Evolutionary conservation across 768 basidiomycete genomes (phyloP), one percentile per base, ranked within the genome.

Genomic region (Panellus pusillus): DNA sequence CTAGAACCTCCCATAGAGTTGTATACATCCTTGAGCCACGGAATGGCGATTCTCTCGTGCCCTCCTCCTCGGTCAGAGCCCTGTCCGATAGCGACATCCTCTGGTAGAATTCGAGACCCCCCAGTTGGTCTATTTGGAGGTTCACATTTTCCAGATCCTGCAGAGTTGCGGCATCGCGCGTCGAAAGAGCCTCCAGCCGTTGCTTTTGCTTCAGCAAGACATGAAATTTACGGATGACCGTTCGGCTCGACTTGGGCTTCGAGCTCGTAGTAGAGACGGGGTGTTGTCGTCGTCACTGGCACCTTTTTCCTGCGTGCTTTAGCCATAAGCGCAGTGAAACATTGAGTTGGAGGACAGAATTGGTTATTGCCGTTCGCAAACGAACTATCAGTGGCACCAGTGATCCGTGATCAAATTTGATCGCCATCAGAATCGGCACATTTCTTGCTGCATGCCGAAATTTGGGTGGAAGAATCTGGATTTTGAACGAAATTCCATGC

Each of bases 11-110:
- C 24, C 47, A 63, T 63, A 18, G 52, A 71, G 51, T 37, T 65
- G 66, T 60, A 76, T 37, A 82, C 63, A 29, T 83, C 82, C 55
- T 80, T 79, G 57, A 97, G 68, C 91, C 92, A 97, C 36, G 62
- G 64, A 39, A 96, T 79, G 19, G 94, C 70, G 3, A 93, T 73
- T 64, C 83, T 89, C 63, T 95, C 89, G 63, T 88, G 92, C 6
- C 93, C 94, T 4, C 94, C 94, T 9, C 94, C 94, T 47, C 94
- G 75, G 54, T 93, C 89, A 8, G 71, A 75, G 3, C 83, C 80
- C 65, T 97, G 94, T 1, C 94, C 94, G 14, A 89, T 75, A 49
- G 72, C 79, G 29, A 94, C 79, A 93, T 91, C 36, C 74, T 78
- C 66, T 97, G 93, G 67, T 97, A 97, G 20, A 73, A 74, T 49